phyloP scores from a whole-genome alignment of 1,284 basidiomycete species.

The Neonothopanus nambi region DNA sequence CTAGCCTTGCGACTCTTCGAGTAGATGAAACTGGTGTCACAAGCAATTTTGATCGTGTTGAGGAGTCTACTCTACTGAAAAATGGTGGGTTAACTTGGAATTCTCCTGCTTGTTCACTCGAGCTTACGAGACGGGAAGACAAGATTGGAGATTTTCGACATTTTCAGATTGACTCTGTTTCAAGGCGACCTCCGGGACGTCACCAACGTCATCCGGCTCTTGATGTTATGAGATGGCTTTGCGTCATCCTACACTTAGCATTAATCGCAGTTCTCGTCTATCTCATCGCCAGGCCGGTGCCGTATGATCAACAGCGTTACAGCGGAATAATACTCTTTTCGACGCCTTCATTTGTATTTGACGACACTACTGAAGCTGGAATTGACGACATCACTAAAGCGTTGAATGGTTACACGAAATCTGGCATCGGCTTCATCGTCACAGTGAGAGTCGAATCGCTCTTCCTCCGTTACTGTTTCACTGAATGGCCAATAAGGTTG shows the following conservation, averaged over 20 bases:
- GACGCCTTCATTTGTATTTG: neutral
- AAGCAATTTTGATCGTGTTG: too few relatives aligned
- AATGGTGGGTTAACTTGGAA: too few relatives aligned
- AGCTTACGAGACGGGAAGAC: too few relatives aligned
- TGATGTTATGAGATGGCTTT: conserved; percentile 10
- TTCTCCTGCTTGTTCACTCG: too few relatives aligned
- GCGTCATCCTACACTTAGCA: conserved; percentile 2
- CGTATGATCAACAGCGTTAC: neutral
- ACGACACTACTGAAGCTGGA: neutral
- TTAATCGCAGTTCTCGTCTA: conserved; percentile 1
- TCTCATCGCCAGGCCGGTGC: neutral
- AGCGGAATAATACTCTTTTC: neutral
- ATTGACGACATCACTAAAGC: neutral
- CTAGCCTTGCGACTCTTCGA: too few relatives aligned
- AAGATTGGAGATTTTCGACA: too few relatives aligned
- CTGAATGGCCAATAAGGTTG: neutral
- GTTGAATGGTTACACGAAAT: neutral
- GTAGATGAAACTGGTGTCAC: too few relatives aligned
- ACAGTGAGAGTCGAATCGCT: neutral
- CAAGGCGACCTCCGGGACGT: neutral
- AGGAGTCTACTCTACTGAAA: too few relatives aligned
- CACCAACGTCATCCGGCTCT: neutral
- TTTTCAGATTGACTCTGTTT: too few relatives aligned
- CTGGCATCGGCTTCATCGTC: conserved; percentile 1
- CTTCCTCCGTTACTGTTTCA: neutral